phyloP scores from a whole-genome alignment of 306 rosid genomes.

The Vigna reflexopilosa region DNA sequence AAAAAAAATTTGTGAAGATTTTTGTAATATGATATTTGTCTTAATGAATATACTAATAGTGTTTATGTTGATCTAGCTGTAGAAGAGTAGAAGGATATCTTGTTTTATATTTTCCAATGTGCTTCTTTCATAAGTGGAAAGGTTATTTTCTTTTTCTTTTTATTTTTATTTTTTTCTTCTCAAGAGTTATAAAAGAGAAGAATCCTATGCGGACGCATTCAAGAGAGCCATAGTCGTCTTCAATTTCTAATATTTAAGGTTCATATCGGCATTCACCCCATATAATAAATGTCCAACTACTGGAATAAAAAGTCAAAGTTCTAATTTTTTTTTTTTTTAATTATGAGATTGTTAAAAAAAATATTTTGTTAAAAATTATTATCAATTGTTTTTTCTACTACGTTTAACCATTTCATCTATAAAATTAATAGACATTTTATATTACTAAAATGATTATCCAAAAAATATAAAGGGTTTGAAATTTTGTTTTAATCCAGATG shows the following conservation, averaged over 20 bases:
- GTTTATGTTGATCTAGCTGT: conserved; percentile 3
- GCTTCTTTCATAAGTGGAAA: conserved; percentile 34
- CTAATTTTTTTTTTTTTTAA: too few relatives aligned
- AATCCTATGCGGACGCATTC: conserved; percentile 34
- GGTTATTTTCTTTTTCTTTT: conserved; percentile 17
- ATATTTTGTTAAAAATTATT: too few relatives aligned
- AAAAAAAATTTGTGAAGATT: background rate
- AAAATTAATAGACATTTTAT: too few relatives aligned
- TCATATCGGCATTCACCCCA: background rate
- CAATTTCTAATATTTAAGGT: conserved; percentile 34
- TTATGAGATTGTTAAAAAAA: too few relatives aligned
- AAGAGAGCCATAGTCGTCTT: conserved; percentile 31
- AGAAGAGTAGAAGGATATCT: conserved; percentile 18
- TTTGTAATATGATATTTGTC: background rate
- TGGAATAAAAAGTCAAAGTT: too few relatives aligned
- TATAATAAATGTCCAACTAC: background rate
- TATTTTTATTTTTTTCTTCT: too few relatives aligned
- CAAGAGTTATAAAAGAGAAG: background rate
- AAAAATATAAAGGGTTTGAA: too few relatives aligned
- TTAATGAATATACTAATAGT: background rate
- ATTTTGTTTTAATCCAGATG: too few relatives aligned
- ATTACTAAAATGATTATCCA: too few relatives aligned
- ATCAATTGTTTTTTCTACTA: too few relatives aligned
- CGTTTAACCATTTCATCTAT: too few relatives aligned
- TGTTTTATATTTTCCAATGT: background rate